Evolutionary conservation across 305 asterid genomes (phyloP).

Genomic region (Fraxinus platypoda): DNA sequence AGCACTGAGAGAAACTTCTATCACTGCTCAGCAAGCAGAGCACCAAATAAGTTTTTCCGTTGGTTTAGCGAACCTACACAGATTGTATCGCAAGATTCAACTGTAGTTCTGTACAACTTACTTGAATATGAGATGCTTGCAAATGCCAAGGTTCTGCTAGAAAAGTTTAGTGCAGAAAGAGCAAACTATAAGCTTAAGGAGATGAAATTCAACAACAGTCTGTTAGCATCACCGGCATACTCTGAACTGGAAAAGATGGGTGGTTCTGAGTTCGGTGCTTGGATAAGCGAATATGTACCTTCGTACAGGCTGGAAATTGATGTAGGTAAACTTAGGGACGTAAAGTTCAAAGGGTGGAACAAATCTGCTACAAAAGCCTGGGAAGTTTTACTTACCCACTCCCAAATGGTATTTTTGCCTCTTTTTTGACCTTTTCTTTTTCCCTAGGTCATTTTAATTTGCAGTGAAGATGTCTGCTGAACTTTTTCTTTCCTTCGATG

Average conservation of each 20-base stretch:
- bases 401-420: constrained; percentile 68
- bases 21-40: constrained; percentile 28
- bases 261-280: constrained; percentile 71
- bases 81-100: constrained; percentile 60
- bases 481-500: constrained; percentile 8
- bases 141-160: constrained; percentile 47
- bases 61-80: constrained; percentile 48
- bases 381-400: constrained; percentile 72
- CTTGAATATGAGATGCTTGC: constrained; percentile 62
- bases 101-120: constrained; percentile 51
- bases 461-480: constrained; percentile 2
- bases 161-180: constrained; percentile 50
- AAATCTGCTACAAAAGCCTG: constrained; percentile 42
- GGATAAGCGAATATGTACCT: constrained; percentile 75
- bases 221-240: constrained; percentile 54
- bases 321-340: constrained; percentile 39
- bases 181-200: constrained; percentile 40
- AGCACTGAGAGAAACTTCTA: constrained; percentile 42
- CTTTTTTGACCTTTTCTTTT: constrained; percentile 2
- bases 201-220: constrained; percentile 39
- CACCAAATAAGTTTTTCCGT: constrained; percentile 36
- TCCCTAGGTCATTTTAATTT: constrained; percentile 1
- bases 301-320: constrained; percentile 64
- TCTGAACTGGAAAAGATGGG: constrained; percentile 67
- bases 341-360: constrained; percentile 68